Evolutionary conservation across 495 filamentous ascomycete species (phyloP).

Genomic region (Penicillium bovifimosum): DNA sequence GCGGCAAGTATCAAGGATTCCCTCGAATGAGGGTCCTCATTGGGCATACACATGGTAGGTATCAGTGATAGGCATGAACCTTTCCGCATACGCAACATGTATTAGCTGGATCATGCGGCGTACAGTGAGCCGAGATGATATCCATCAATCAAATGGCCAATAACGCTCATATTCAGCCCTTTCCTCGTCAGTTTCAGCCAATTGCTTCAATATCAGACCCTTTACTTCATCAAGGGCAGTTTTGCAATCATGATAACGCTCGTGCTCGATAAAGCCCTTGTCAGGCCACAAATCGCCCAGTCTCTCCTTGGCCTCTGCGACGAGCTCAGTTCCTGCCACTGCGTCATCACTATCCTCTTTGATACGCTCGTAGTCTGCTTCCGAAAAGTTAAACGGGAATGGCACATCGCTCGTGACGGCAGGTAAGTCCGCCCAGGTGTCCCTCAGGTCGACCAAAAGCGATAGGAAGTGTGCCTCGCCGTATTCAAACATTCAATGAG

Average conservation of each 20-base stretch:
- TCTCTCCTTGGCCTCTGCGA: constrained; percentile 26
- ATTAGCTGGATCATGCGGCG: too few relatives aligned
- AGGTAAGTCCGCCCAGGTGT: constrained; percentile 27
- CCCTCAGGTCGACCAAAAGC: constrained; percentile 27
- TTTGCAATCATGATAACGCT: constrained; percentile 31
- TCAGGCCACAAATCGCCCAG: constrained; percentile 32
- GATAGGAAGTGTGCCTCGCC: constrained; percentile 34
- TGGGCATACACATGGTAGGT: too few relatives aligned
- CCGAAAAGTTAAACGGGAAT: constrained; percentile 30
- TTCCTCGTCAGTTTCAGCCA: constrained; percentile 30
- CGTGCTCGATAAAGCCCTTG: constrained; percentile 31
- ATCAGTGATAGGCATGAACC: too few relatives aligned
- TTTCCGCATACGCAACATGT: too few relatives aligned
- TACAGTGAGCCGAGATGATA: too few relatives aligned
- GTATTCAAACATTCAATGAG: constrained; percentile 33
- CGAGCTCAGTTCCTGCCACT: constrained; percentile 31
- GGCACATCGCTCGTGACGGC: constrained; percentile 17
- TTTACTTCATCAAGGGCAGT: constrained; percentile 27
- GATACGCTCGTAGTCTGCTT: constrained; percentile 24
- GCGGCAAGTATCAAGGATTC: too few relatives aligned
- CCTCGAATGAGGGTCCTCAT: too few relatives aligned
- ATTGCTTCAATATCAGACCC: constrained; percentile 23
- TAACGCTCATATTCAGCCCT: constrained; percentile 27
- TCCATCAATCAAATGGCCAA: constrained; percentile 33
- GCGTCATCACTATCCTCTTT: constrained; percentile 26